A percentile compares a stretch with the other conserved stretches of the same genome.
phyloP scores from a whole-genome alignment of 2,329 filamentous ascomycete species.

The Scedosporium dehoogii region DNA sequence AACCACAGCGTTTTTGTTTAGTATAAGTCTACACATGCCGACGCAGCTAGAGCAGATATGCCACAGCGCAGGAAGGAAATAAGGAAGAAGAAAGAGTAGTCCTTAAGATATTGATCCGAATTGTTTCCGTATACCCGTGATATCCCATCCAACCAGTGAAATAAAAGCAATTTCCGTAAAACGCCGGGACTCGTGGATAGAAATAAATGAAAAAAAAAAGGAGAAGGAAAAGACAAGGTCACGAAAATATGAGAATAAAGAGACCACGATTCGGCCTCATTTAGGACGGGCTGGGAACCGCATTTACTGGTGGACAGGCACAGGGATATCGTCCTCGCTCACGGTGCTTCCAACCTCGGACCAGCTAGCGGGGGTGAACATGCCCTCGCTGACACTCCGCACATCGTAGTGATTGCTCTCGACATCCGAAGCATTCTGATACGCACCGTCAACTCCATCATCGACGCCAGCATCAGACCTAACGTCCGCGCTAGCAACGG shows the following conservation, averaged over 20 bases:
- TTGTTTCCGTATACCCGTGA: not conserved
- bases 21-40: too few relatives aligned
- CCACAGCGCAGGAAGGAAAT: too few relatives aligned
- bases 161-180: not conserved
- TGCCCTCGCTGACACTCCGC: constrained; percentile 23
- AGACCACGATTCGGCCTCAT: not conserved
- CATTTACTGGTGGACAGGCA: not conserved
- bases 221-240: not conserved
- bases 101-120: not conserved
- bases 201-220: not conserved
- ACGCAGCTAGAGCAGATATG: too few relatives aligned
- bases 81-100: not conserved
- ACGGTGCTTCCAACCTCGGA: constrained; percentile 55
- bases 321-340: constrained; percentile 38
- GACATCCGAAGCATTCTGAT: not conserved
- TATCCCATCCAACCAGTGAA: not conserved
- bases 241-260: constrained; percentile 7
- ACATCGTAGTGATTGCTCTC: not conserved
- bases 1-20: too few relatives aligned
- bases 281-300: not conserved
- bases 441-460: not conserved
- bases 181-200: not conserved
- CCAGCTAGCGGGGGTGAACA: constrained; percentile 53
- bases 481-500: not conserved
- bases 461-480: not conserved